Conservation (phyloP, 2,329 filamentous ascomycete species). For the Colletotrichum salicis region DNA sequence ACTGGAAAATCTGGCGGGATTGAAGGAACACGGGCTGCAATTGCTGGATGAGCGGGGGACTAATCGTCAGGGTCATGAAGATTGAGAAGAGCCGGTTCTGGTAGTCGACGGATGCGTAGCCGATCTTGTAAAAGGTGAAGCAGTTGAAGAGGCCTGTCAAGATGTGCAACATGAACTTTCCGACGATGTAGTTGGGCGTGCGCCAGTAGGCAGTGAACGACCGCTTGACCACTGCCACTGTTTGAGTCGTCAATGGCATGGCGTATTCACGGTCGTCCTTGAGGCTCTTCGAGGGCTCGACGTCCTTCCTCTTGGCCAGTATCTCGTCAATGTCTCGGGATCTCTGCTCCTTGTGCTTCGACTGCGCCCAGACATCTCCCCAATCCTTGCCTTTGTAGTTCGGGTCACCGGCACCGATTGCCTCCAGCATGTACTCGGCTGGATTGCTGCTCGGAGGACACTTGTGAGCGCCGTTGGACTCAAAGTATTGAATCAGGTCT, state of each 20-base stretch:
- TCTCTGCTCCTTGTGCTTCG: slow-evolving; percentile 57
- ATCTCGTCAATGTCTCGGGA: slow-evolving; percentile 64
- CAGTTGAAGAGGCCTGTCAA: slow-evolving; percentile 74
- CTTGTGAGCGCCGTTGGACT: slow-evolving; percentile 57
- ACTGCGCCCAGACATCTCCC: slow-evolving; percentile 69
- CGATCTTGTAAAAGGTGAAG: slow-evolving; percentile 75
- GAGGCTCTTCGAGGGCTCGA: slow-evolving; percentile 49
- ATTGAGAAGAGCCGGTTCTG: slow-evolving; percentile 79
- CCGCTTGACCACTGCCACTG: slow-evolving; percentile 63
- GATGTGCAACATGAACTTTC: slow-evolving; percentile 71
- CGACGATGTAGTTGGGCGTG: slow-evolving; percentile 70
- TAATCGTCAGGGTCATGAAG: slow-evolving; percentile 82
- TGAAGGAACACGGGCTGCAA: slow-evolving; percentile 78
- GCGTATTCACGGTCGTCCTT: slow-evolving; percentile 71
- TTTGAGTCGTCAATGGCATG: slow-evolving; percentile 66
- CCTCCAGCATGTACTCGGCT: slow-evolving; percentile 67
- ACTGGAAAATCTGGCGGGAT: slow-evolving; percentile 74
- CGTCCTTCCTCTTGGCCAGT: slow-evolving; percentile 55
- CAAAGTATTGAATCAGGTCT: slow-evolving; percentile 63
- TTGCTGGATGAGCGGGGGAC: slow-evolving; percentile 79
- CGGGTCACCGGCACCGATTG: slow-evolving; percentile 70
- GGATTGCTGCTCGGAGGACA: slow-evolving; percentile 62
- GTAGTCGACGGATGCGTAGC: slow-evolving; percentile 68
- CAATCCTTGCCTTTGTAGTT: slow-evolving; percentile 71
- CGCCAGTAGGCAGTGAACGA: slow-evolving; percentile 74